Evolutionary conservation across 306 rosid genomes (phyloP).

Genomic region (Bauhinia variegata): DNA sequence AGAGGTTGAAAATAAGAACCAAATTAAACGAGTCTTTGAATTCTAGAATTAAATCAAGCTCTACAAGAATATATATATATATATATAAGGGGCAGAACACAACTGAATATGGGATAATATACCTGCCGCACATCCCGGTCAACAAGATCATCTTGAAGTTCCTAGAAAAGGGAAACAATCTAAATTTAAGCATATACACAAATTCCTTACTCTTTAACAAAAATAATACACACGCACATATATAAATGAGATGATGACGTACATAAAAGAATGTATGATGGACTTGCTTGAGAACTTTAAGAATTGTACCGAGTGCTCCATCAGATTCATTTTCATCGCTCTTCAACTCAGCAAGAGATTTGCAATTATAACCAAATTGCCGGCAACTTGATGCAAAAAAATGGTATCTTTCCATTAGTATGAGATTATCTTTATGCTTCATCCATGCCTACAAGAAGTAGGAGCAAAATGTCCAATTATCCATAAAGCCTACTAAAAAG

Average conservation of each 20-base stretch:
- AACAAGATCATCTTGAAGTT: slow-evolving; percentile 46
- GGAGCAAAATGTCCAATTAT: neutral
- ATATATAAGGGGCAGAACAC: no score
- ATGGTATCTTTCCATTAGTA: slow-evolving; percentile 66
- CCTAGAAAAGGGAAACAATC: slow-evolving; percentile 54
- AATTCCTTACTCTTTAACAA: neutral
- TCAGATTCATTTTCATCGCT: slow-evolving; percentile 56
- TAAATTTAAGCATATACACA: slow-evolving; percentile 30
- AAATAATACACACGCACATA: neutral
- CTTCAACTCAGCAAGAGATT: slow-evolving; percentile 58
- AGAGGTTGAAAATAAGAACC: neutral
- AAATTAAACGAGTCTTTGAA: slow-evolving; percentile 16
- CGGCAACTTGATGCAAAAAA: slow-evolving; percentile 60
- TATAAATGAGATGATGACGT: slow-evolving; percentile 11
- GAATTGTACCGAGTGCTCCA: slow-evolving; percentile 58
- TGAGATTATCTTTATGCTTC: slow-evolving; percentile 57
- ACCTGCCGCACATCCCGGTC: slow-evolving; percentile 91
- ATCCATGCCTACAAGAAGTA: slow-evolving; percentile 53
- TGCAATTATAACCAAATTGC: slow-evolving; percentile 53
- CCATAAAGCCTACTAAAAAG: neutral
- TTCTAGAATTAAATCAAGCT: neutral
- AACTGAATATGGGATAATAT: slow-evolving; percentile 24
- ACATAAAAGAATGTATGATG: slow-evolving; percentile 57
- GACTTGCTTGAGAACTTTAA: slow-evolving; percentile 55
- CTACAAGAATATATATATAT: no score